Base-by-base conservation (phyloP, 1,139 yeast species). In the Pichia sp. region DNA sequence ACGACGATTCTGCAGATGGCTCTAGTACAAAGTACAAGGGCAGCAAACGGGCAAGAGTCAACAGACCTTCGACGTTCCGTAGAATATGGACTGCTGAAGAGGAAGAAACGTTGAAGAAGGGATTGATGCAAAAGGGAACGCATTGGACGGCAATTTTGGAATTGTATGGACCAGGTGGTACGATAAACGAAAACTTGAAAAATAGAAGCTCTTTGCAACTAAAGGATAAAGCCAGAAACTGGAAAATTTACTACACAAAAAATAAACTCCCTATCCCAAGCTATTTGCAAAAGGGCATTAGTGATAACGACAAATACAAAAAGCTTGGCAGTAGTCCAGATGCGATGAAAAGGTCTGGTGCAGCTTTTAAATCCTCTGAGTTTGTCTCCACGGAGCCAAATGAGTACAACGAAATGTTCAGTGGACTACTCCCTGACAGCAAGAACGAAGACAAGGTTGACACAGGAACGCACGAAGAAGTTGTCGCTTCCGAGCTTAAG, bases 181-280 rank as follows among this genome's bases (percentile, higher is more conserved):
- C 85, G 46, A 77, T 87, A 25, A 83, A 85, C 26, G 97, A 93
- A 66, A 82, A 84, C 1, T 74, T 93, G 60, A 91, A 88, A 66
- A 87, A 89, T 64, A 75, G 98, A 64, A 84, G 86, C 12, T 96
- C 90, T 65, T 90, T 91, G 12, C 98, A 91, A 66, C 75, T 93
- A 54, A 93, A 93, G 66, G 99, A 93, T 66, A 93, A 93, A 65
- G 98, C 98, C 0, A 78, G 98, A 59, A 93, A 93, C 65, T 86
- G 96, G 88, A 93, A 91, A 67, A 79, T 88, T 77, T 85, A 85
- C 58, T 89, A 85, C 66, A 71, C 90, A 55, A 87, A 89, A 64
- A 77, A 81, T 53, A 83, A 83, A 3, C 69, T 80, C 46, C 82
- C 87, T 6, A 80, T 91, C 4, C 98, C 98, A 0, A 82, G 76